phyloP scores from a whole-genome alignment of 2,329 filamentous ascomycete genomes.

The Alternaria triticimaculans region DNA sequence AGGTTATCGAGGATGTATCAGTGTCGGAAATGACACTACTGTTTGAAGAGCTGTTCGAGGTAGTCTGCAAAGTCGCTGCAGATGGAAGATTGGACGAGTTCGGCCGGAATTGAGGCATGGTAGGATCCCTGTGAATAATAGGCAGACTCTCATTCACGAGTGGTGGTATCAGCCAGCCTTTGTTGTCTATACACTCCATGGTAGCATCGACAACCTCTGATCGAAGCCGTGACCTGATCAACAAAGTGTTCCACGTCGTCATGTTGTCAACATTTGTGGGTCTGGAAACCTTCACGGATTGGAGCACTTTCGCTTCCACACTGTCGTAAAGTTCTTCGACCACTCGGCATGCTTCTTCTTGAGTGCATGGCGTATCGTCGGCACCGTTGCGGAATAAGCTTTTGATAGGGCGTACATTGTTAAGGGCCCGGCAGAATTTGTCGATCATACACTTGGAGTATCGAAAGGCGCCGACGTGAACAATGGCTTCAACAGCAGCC shows the following conservation, averaged over 20 bases:
- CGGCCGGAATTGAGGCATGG: constrained; percentile 73
- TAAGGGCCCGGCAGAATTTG: constrained; percentile 21
- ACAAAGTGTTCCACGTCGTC: constrained; percentile 32
- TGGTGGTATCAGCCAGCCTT: constrained; percentile 25
- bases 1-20: constrained; percentile 3
- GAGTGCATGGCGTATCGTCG: constrained; percentile 4
- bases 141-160: background rate
- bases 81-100: constrained; percentile 48
- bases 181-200: constrained; percentile 13
- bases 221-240: constrained; percentile 29
- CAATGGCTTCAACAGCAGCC: constrained; percentile 22
- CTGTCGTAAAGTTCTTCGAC: constrained; percentile 18
- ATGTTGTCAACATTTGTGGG: constrained; percentile 18
- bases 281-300: constrained; percentile 11
- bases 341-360: constrained; percentile 5
- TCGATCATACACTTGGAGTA: constrained; percentile 37
- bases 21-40: constrained; percentile 3
- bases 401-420: constrained; percentile 6
- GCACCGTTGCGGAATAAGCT: constrained; percentile 13
- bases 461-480: constrained; percentile 32
- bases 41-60: background rate
- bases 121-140: constrained; percentile 59
- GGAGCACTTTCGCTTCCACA: constrained; percentile 26
- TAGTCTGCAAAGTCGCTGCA: background rate
- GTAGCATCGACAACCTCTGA: constrained; percentile 27